phyloP scores from a whole-genome alignment of 2,329 filamentous ascomycete species.

The Rutstroemia sydowiana region DNA sequence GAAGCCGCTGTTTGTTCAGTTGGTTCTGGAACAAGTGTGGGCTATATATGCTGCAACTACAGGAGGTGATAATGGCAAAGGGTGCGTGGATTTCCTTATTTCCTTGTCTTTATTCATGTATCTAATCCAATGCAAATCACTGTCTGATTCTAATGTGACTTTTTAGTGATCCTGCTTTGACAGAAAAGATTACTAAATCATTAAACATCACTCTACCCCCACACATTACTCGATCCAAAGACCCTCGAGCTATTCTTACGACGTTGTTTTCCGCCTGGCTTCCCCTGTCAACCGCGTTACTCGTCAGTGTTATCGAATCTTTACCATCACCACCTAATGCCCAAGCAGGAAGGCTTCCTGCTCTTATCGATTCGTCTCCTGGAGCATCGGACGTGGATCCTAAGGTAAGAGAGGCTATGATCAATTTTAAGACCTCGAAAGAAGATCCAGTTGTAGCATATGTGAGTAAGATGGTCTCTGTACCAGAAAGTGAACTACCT shows the following conservation, averaged over 20 bases:
- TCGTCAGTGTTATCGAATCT: constrained; percentile 91
- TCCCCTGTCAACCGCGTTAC: constrained; percentile 80
- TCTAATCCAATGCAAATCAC: constrained; percentile 14
- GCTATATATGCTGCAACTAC: constrained; percentile 87
- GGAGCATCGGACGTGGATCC: constrained; percentile 64
- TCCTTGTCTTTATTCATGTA: constrained; percentile 26
- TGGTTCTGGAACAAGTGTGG: constrained; percentile 95
- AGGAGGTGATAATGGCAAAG: constrained; percentile 73
- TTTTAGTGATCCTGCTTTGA: constrained; percentile 60
- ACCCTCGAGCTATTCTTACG: constrained; percentile 75
- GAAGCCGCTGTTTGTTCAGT: constrained; percentile 95
- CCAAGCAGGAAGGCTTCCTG: constrained; percentile 72
- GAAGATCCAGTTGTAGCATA: constrained; percentile 83
- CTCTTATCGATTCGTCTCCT: constrained; percentile 71
- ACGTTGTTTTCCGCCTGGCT: constrained; percentile 86
- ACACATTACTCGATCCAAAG: constrained; percentile 77
- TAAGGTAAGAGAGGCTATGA: constrained; percentile 70
- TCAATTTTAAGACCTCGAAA: constrained; percentile 63
- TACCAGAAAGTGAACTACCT: constrained; percentile 86
- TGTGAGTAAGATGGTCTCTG: constrained; percentile 96
- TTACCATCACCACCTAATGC: constrained; percentile 76
- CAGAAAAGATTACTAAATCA: constrained; percentile 94
- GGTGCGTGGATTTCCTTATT: constrained; percentile 47
- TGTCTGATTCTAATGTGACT: constrained; percentile 25
- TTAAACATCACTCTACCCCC: constrained; percentile 74